Conservation (phyloP, 2,329 filamentous ascomycete species). For the Helotiales sp. region DNA sequence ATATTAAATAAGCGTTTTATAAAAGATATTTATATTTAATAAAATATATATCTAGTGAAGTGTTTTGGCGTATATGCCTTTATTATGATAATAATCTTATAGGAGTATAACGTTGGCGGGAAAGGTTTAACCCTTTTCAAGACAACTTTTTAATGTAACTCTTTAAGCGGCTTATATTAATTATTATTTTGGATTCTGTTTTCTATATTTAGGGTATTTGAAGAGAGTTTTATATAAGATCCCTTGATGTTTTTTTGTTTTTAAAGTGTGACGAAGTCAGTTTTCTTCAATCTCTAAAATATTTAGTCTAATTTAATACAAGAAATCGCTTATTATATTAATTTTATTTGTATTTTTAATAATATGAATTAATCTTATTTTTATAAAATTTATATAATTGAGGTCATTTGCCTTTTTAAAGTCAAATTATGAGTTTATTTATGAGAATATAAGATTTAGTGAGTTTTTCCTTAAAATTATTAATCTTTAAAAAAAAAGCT, state of each 20-base stretch:
- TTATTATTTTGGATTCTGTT: conserved; percentile 21
- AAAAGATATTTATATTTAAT: conserved; percentile 21
- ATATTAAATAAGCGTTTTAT: conserved; percentile 16
- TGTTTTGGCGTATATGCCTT: conserved; percentile 23
- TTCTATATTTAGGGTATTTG: conserved; percentile 20
- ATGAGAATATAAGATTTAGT: conserved; percentile 3
- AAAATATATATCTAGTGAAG: conserved; percentile 19
- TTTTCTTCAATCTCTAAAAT: background rate
- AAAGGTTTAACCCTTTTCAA: conserved; percentile 12
- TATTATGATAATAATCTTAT: conserved; percentile 18
- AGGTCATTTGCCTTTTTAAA: conserved; percentile 20
- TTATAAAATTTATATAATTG: conserved; percentile 21
- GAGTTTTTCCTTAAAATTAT: conserved; percentile 20
- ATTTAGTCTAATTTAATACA: conserved; percentile 13
- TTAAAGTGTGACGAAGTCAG: conserved; percentile 18
- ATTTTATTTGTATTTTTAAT: conserved; percentile 11
- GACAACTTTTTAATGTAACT: conserved; percentile 13
- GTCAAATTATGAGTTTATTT: conserved; percentile 21
- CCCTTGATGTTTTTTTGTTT: conserved; percentile 20
- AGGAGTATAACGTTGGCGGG: conserved; percentile 15
- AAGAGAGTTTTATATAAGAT: conserved; percentile 16
- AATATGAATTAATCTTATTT: conserved; percentile 12
- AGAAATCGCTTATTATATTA: conserved; percentile 22
- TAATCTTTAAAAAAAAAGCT: background rate
- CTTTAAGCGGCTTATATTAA: conserved; percentile 13